Percentiles rank a stretch among this genome's conserved stretches.
Evolutionary conservation across 768 basidiomycete species (phyloP).

Genomic region (Trametes cingulata): DNA sequence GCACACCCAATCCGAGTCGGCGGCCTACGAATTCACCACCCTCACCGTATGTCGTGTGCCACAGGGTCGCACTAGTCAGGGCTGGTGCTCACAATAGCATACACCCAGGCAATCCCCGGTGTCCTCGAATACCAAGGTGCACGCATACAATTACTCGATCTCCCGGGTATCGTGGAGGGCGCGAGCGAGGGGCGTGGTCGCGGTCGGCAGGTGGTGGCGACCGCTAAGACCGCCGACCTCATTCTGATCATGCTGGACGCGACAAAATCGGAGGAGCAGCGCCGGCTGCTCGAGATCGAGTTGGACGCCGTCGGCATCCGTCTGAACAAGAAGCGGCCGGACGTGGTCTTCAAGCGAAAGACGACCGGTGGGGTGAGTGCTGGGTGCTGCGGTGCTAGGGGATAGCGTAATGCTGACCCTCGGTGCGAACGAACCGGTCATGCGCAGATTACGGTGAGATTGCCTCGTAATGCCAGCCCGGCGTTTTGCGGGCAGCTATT

Average conservation of each 20-base stretch:
- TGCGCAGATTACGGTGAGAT: conserved; percentile 67
- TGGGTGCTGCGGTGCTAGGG: background rate
- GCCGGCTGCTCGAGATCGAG: conserved; percentile 84
- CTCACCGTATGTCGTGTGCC: conserved; percentile 62
- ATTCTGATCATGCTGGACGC: conserved; percentile 93
- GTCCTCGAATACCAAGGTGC: conserved; percentile 95
- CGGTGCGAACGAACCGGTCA: background rate
- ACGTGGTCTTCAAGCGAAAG: conserved; percentile 93
- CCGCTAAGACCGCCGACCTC: conserved; percentile 58
- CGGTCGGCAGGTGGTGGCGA: conserved; percentile 95
- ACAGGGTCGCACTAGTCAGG: background rate
- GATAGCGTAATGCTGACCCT: conserved; percentile 10
- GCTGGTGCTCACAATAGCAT: background rate
- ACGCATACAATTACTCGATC: conserved; percentile 90
- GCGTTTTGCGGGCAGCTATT: conserved; percentile 1
- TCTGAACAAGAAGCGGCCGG: conserved; percentile 86
- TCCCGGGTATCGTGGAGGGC: conserved; percentile 95
- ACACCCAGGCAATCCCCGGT: conserved; percentile 84
- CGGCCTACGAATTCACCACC: conserved; percentile 96
- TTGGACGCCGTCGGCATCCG: conserved; percentile 96
- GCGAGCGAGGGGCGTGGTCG: conserved; percentile 90
- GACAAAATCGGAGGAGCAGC: conserved; percentile 91
- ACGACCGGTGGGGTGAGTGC: conserved; percentile 84
- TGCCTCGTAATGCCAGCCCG: background rate
- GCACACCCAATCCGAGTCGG: conserved; percentile 83